phyloP scores from a whole-genome alignment of 805 yeast genomes.

The Hanseniaspora osmophila region DNA sequence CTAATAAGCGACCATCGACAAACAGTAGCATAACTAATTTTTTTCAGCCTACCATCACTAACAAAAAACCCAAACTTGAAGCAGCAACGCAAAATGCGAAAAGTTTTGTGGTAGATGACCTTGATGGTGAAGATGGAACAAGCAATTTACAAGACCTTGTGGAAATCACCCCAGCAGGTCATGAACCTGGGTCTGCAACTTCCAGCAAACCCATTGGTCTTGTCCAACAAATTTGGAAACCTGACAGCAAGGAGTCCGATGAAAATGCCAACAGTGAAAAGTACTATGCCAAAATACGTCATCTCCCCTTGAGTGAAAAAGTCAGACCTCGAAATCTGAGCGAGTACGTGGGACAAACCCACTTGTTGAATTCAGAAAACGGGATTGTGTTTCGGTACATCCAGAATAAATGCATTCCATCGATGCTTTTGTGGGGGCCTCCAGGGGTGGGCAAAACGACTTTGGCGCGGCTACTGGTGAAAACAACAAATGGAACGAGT shows the following conservation, averaged over 20 bases:
- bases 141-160: not conserved
- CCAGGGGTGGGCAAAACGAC: constrained; percentile 92
- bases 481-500: constrained; percentile 5
- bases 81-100: not conserved
- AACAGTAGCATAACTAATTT: not conserved
- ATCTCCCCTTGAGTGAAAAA: constrained; percentile 53
- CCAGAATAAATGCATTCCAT: constrained; percentile 48
- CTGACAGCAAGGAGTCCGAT: not conserved
- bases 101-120: not conserved
- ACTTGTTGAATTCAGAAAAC: constrained; percentile 43
- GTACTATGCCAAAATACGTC: constrained; percentile 16
- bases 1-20: not conserved
- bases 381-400: constrained; percentile 60
- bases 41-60: not conserved
- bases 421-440: constrained; percentile 87
- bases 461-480: constrained; percentile 41
- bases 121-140: not conserved
- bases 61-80: not conserved
- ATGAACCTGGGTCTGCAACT: no score
- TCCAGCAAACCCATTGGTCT: not conserved
- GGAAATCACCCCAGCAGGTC: not conserved
- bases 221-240: no score
- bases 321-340: constrained; percentile 62
- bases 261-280: constrained; percentile 2
- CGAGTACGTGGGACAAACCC: constrained; percentile 76